Percentiles rank a stretch among this genome's conserved stretches.
Evolutionary conservation across 1,284 basidiomycete species (phyloP).

Genomic region (Cerrena zonata): DNA sequence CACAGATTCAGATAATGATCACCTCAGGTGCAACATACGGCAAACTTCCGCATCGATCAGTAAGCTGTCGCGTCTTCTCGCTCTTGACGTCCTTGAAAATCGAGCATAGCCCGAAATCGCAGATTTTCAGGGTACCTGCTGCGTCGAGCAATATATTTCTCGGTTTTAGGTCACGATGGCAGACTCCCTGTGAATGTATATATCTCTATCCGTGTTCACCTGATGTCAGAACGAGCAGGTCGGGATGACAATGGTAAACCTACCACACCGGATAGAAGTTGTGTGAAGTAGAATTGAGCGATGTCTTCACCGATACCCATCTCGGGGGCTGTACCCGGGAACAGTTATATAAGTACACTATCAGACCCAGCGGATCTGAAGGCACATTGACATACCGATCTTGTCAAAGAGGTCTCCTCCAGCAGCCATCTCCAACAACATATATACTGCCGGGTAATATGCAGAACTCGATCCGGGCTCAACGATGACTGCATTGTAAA

Average conservation of each 20-base stretch:
- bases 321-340: conserved; percentile 64
- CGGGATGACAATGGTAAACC: conserved; percentile 18
- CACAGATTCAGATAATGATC: conserved; percentile 13
- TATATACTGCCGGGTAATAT: conserved; percentile 81
- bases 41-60: conserved; percentile 85
- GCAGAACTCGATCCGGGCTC: conserved; percentile 56
- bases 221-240: neutral
- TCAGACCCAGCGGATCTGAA: neutral
- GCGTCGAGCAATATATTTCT: conserved; percentile 86
- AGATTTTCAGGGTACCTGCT: conserved; percentile 81
- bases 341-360: neutral
- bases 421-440: conserved; percentile 86
- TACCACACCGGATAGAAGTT: conserved; percentile 78
- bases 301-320: conserved; percentile 83
- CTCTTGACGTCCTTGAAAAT: conserved; percentile 88
- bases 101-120: conserved; percentile 91
- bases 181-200: conserved; percentile 87
- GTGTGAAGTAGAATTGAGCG: conserved; percentile 87
- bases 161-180: conserved; percentile 94
- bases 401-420: conserved; percentile 98
- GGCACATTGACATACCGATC: conserved; percentile 59
- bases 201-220: conserved; percentile 47
- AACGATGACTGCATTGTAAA: conserved; percentile 72
- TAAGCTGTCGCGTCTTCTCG: conserved; percentile 63
- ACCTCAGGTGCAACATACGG: conserved; percentile 96